phyloP scores from a whole-genome alignment of 768 basidiomycete genomes.

The Tulasnella sp. region DNA sequence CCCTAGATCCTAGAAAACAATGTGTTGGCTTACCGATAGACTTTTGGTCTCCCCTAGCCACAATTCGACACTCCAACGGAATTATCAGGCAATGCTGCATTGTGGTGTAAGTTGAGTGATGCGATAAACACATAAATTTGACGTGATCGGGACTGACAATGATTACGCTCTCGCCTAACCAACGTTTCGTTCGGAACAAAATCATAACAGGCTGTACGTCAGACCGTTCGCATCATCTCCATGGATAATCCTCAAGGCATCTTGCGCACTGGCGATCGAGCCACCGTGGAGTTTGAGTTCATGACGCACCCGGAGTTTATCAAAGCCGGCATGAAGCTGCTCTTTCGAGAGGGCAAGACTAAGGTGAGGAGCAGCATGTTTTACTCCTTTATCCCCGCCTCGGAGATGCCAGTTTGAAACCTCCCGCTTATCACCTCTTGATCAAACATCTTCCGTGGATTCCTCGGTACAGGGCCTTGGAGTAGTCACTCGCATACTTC shows the following conservation, averaged over 20 bases:
- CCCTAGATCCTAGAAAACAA: background rate
- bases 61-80: slow-evolving; percentile 84
- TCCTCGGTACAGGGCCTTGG: slow-evolving; percentile 9
- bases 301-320: slow-evolving; percentile 85
- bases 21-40: background rate
- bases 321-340: slow-evolving; percentile 83
- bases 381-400: background rate
- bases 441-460: background rate
- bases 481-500: slow-evolving; percentile 6
- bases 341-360: slow-evolving; percentile 93
- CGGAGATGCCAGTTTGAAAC: background rate
- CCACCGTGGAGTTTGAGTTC: slow-evolving; percentile 91
- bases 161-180: no score
- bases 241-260: slow-evolving; percentile 87
- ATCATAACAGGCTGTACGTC: slow-evolving; percentile 60
- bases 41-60: slow-evolving; percentile 38
- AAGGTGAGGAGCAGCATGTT: slow-evolving; percentile 42
- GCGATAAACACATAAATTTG: no score
- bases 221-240: slow-evolving; percentile 81
- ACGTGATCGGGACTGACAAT: no score
- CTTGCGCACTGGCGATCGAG: slow-evolving; percentile 88
- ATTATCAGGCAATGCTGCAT: slow-evolving; percentile 94
- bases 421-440: background rate
- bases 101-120: slow-evolving; percentile 66
- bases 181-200: no score